A percentile compares a stretch with the other conserved stretches of the same genome.
These are phyloP conservation scores for Neofusicoccum kwambonambiense DNA, from an alignment of 2,329 filamentous ascomycete genomes.

Conservation along the genomic window DNA sequence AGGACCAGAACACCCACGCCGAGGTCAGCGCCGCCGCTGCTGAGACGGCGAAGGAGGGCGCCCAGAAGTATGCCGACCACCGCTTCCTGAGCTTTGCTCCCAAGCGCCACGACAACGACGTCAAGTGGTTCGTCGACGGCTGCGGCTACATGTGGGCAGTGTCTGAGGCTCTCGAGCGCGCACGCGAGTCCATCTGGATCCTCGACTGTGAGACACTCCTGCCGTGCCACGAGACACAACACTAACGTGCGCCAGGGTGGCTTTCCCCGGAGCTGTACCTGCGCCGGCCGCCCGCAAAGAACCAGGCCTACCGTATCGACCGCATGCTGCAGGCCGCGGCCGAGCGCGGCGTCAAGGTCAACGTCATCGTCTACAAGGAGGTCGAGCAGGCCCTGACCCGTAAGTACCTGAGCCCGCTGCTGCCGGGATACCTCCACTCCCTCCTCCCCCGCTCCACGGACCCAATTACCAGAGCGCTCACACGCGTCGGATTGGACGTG, in stretches of 20 bases:
- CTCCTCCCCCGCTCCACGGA: constrained; percentile 43
- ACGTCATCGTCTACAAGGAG: constrained; percentile 91
- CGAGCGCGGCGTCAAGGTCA: constrained; percentile 77
- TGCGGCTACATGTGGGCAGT: constrained; percentile 85
- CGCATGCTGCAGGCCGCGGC: constrained; percentile 79
- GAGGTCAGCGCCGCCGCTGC: constrained; percentile 22
- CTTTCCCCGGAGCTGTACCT: constrained; percentile 85
- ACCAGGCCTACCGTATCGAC: constrained; percentile 82
- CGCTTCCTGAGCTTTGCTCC: constrained; percentile 68
- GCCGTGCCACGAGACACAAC: not conserved
- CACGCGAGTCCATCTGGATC: constrained; percentile 77
- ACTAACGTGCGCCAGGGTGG: constrained; percentile 59
- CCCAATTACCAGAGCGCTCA: constrained; percentile 40
- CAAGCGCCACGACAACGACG: constrained; percentile 66
- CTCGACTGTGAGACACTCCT: constrained; percentile 60
- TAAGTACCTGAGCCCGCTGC: constrained; percentile 53
- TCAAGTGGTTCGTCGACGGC: constrained; percentile 87
- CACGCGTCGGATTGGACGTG: constrained; percentile 42
- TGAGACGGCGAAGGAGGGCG: constrained; percentile 29
- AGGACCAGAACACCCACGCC: not conserved
- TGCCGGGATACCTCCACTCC: constrained; percentile 46
- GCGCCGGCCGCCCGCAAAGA: constrained; percentile 74
- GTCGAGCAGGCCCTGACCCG: constrained; percentile 71
- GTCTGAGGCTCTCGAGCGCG: constrained; percentile 73
- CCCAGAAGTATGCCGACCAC: constrained; percentile 46